Percentiles rank a stretch among this genome's conserved stretches.
Evolutionary conservation across 2,329 filamentous ascomycete genomes (phyloP).

Genomic region (Rhynchosporium agropyri): DNA sequence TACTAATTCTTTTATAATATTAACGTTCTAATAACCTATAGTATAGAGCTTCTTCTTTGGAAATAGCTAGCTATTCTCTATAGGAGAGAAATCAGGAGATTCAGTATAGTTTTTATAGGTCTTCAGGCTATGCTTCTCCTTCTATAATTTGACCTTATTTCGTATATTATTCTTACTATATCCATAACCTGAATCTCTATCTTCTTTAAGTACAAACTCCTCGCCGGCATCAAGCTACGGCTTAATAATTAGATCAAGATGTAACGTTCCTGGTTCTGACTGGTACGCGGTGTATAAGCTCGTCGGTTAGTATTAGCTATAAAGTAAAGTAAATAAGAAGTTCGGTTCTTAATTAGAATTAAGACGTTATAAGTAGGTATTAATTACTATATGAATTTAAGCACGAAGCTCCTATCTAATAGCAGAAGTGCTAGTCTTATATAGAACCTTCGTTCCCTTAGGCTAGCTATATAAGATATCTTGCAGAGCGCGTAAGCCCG

Average conservation of each 20-base stretch:
- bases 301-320: no score
- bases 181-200: conserved; percentile 21
- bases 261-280: no score
- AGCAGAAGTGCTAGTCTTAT: no score
- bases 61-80: background rate
- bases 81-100: conserved; percentile 10
- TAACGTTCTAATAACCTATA: background rate
- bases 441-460: no score
- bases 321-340: no score
- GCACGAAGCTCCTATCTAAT: no score
- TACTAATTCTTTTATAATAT: conserved; percentile 3
- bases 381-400: no score
- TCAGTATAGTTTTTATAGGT: conserved; percentile 6
- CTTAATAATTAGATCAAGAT: background rate
- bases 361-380: no score
- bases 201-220: conserved; percentile 22
- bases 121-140: background rate
- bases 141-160: conserved; percentile 4
- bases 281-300: no score
- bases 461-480: no score
- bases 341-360: no score
- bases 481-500: no score
- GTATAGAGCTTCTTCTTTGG: background rate
- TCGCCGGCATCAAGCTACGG: conserved; percentile 9
- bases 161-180: background rate